Evolutionary conservation across 2,329 filamentous ascomycete genomes (phyloP), one percentile per base, ranked within the genome.

Genomic region (Penicillium psychrosexuale): DNA sequence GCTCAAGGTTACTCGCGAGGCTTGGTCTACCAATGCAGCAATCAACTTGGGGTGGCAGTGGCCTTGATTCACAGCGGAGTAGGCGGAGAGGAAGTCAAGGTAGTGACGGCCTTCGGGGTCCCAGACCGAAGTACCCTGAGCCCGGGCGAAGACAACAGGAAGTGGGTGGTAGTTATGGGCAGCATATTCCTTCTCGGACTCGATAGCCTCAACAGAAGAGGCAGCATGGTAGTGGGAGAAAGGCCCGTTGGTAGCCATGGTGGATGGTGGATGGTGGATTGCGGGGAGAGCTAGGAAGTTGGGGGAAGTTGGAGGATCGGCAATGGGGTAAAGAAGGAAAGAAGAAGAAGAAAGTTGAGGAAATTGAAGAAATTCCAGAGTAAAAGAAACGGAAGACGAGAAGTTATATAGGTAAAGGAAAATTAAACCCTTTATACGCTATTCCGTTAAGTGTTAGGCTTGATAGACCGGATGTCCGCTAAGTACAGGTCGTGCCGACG

Each of bases 121-220:
- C 93, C 94, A 99, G 55, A 97, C 94, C 58, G 89, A 87, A 69
- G 88, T 88, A 46, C 93, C 94, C 66, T 87, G 83, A 39, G 91
- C 94, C 62, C 86, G 85, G 53, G 93, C 82, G 75, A 97, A 97
- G 70, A 96, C 94, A 57, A 99, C 87, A 38, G 94, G 94, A 2
- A 99, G 84, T 15, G 94, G 94, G 76, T 97, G 92, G 82, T 99
- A 99, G 81, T 99, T 99, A 84, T 99, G 94, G 46, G 94, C 94
- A 47, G 94, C 94, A 74, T 84, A 93, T 71, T 89, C 80, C 69
- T 90, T 81, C 78, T 99, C 94, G 50, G 86, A 79, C 50, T 85
- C 78, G 72, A 97, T 95, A 66, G 94, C 93, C 65, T 83, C 80
- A 55, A 86, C 78, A 40, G 91, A 92, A 27, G 93, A 91, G 19